Evolutionary conservation across 1,284 basidiomycete genomes (phyloP), one percentile per base, ranked within the genome.

Genomic region (Pseudomicrostroma phylloplanum): DNA sequence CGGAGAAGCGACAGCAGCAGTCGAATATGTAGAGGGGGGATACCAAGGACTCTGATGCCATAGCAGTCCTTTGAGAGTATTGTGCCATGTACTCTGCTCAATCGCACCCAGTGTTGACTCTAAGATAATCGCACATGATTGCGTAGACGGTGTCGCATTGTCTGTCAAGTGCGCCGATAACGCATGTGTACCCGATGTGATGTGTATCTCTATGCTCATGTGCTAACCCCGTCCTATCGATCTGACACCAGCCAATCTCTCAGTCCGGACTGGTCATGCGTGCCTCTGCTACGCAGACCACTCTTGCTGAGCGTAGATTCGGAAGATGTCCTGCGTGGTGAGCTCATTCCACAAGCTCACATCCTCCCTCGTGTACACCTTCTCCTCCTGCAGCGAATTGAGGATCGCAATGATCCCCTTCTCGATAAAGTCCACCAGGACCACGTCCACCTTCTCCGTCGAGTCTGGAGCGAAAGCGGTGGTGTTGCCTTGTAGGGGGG

Each of bases 291-390:
- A 9, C 30, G 4, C 30, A 48, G 46, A n/a, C 51, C 51, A 54
- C 17, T 19, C 13, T 19, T 54, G 19, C 51, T 74, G 60, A 1
- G 72, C 74, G 39, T 67, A 77, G 1, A 67, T 46, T 0, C 72
- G 71, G 48, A 77, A 78, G 17, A 78, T 57, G 41, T 71, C 64
- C 59, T 77, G 73, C 7, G 76, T 77, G 1, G 74, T 73, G 4
- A 76, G 51, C 25, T 66, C 63, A 54, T 72, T 74, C 70, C 74
- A 78, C 7, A 53, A 55, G 25, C 61, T 40, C 17, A 69, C 60
- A 26, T 76, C 68, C 13, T 58, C 63, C n/a, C 57, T 25, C 1
- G 53, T 51, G 57, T 76, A 78, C 7, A 1, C n/a, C 0, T 65
- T 55, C 1, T 66, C 62, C 19, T 51, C 62, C 53, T 70, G 57